Conservation (phyloP, 2,329 filamentous ascomycete species). For the Hypomyces rosellus region DNA sequence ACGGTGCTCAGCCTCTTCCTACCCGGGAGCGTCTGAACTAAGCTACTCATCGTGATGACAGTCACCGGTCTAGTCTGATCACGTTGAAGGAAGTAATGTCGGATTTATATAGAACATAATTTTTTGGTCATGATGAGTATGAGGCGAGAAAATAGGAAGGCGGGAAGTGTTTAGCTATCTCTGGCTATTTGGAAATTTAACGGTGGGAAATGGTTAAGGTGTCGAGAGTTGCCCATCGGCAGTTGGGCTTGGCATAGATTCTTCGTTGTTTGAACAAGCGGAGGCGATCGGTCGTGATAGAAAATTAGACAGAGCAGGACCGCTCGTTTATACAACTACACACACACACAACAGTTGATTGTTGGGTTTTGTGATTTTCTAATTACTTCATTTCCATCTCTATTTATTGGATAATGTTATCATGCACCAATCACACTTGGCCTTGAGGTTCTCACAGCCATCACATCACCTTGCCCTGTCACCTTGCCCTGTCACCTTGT, state of each 20-base stretch:
- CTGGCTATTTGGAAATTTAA: slow-evolving; percentile 15
- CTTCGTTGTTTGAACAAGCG: slow-evolving; percentile 2
- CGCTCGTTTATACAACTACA: slow-evolving; percentile 4
- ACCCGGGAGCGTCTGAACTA: slow-evolving; percentile 18
- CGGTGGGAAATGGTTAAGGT: slow-evolving; percentile 2
- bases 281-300: slow-evolving; percentile 5
- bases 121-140: slow-evolving; percentile 20
- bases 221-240: slow-evolving; percentile 7
- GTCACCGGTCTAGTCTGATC: too few species aligned
- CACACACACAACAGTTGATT: neutral
- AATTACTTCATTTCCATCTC: too few species aligned
- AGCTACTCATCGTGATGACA: neutral
- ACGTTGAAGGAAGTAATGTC: neutral
- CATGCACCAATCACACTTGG: neutral
- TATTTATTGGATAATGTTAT: neutral
- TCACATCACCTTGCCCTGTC: too few species aligned
- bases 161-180: slow-evolving; percentile 16
- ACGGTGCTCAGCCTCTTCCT: slow-evolving; percentile 22
- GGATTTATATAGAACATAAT: slow-evolving; percentile 11
- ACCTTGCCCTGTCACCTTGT: too few species aligned
- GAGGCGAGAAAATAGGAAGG: slow-evolving; percentile 17
- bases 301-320: slow-evolving; percentile 5
- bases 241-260: slow-evolving; percentile 10
- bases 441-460: neutral
- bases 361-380: neutral